These are phyloP conservation scores for Peniophora sp. DNA, from an alignment of 1,284 basidiomycete species.

Conservation along the genomic window DNA sequence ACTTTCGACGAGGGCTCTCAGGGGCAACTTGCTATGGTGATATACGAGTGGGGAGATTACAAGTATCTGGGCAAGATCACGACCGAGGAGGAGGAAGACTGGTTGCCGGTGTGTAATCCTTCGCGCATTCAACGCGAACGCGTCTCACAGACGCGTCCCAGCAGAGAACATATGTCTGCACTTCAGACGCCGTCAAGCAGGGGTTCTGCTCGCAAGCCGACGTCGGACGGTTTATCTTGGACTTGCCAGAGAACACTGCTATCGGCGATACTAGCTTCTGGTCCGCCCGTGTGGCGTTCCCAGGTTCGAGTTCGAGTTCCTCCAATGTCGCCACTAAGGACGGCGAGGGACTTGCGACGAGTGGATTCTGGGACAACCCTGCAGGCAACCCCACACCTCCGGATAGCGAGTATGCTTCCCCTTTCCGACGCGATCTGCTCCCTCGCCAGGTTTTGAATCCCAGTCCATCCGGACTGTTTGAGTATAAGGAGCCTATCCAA, in stretches of 20 bases:
- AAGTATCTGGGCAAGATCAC: conserved; percentile 75
- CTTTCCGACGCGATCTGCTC: conserved; percentile 29
- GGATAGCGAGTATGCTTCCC: conserved; percentile 30
- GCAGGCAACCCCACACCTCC: conserved; percentile 49
- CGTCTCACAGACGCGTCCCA: conserved; percentile 14
- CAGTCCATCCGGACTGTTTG: conserved; percentile 39
- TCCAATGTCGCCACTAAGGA: conserved; percentile 5
- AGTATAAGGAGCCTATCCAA: conserved; percentile 57
- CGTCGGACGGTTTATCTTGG: conserved; percentile 82
- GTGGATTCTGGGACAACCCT: conserved; percentile 51
- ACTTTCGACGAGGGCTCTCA: conserved; percentile 73
- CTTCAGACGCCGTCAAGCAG: conserved; percentile 59
- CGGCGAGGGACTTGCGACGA: conserved; percentile 14
- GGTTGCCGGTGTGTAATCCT: conserved; percentile 53
- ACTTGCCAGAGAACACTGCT: conserved; percentile 51
- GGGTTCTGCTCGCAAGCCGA: conserved; percentile 64
- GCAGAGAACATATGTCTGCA: conserved; percentile 92
- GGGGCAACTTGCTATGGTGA: conserved; percentile 89
- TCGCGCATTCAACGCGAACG: not conserved
- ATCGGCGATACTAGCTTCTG: conserved; percentile 73
- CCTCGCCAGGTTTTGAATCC: conserved; percentile 31
- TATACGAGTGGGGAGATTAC: conserved; percentile 93
- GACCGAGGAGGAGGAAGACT: conserved; percentile 42
- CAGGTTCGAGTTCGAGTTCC: conserved; percentile 7
- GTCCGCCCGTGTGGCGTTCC: conserved; percentile 62